Evolutionary conservation across 352 stramenopile genomes (phyloP).

Genomic region (Pythium inflatum): DNA sequence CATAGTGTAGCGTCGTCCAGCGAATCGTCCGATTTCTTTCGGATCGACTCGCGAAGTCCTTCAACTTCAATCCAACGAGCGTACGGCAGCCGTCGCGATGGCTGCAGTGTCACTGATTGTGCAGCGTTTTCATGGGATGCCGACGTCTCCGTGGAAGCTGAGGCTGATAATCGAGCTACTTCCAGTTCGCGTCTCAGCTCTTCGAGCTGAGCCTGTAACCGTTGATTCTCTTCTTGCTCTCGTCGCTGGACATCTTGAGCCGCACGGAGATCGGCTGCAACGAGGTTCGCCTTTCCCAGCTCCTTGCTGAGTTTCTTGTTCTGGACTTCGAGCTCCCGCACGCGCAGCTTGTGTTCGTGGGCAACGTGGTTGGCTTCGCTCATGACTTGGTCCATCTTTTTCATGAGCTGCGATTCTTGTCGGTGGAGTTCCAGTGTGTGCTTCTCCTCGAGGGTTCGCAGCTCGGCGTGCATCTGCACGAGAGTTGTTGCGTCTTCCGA

Average conservation of each 20-base stretch:
- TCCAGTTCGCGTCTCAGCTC: conserved; percentile 33
- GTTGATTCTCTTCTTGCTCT: conserved; percentile 21
- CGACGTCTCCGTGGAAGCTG: not conserved
- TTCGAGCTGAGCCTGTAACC: conserved; percentile 7
- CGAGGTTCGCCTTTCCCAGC: not conserved
- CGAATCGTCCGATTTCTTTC: conserved; percentile 41
- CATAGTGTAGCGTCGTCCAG: conserved; percentile 42
- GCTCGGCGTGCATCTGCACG: conserved; percentile 45
- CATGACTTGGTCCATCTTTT: conserved; percentile 58
- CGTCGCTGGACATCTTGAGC: not conserved
- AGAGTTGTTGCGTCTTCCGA: conserved; percentile 33
- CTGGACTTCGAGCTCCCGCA: conserved; percentile 29
- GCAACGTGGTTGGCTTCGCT: conserved; percentile 53
- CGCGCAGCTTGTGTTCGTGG: conserved; percentile 55
- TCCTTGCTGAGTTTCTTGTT: conserved; percentile 27
- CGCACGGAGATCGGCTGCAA: not conserved
- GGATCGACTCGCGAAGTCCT: conserved; percentile 72
- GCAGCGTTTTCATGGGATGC: not conserved
- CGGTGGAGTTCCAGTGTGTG: conserved; percentile 44
- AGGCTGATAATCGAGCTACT: not conserved
- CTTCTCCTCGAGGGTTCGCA: conserved; percentile 59
- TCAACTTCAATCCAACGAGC: conserved; percentile 82
- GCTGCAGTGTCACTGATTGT: conserved; percentile 39
- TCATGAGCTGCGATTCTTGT: conserved; percentile 38
- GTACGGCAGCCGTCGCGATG: conserved; percentile 69